A percentile compares a stretch with the other conserved stretches of the same genome.
phyloP scores from a whole-genome alignment of 352 stramenopile species.

The Phytophthora sansomeana region DNA sequence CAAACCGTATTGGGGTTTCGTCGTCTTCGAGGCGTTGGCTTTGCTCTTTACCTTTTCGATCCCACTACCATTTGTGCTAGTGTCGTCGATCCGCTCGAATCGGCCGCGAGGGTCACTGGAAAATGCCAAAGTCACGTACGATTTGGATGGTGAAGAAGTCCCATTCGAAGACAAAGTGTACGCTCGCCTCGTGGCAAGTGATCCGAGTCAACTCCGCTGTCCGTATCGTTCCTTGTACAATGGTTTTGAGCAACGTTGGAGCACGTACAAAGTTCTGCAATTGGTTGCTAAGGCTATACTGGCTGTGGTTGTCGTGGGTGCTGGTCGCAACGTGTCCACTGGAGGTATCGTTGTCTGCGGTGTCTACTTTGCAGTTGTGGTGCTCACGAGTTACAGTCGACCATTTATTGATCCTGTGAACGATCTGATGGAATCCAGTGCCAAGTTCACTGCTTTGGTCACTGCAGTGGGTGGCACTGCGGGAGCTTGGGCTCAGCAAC shows the following conservation, averaged over 20 bases:
- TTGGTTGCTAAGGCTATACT: conserved; percentile 51
- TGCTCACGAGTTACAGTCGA: conserved; percentile 38
- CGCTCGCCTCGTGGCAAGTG: conserved; percentile 36
- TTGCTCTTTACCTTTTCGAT: conserved; percentile 47
- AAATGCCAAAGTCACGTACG: conserved; percentile 47
- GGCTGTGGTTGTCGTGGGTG: conserved; percentile 34
- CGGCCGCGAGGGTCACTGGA: conserved; percentile 42
- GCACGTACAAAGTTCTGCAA: conserved; percentile 54
- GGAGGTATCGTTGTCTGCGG: conserved; percentile 32
- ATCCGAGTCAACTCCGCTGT: conserved; percentile 47
- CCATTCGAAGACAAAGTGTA: conserved; percentile 55
- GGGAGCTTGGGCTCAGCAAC: conserved; percentile 8
- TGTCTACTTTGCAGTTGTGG: conserved; percentile 39
- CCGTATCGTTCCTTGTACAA: conserved; percentile 60
- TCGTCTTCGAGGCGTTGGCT: conserved; percentile 28
- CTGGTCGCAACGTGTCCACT: conserved; percentile 11
- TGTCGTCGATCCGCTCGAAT: conserved; percentile 42
- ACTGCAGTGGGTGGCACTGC: conserved; percentile 41
- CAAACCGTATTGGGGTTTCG: conserved; percentile 31
- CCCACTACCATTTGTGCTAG: conserved; percentile 38
- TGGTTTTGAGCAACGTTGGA: conserved; percentile 56
- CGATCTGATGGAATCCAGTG: conserved; percentile 51
- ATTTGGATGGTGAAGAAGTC: conserved; percentile 47
- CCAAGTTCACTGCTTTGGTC: conserved; percentile 41
- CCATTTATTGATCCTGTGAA: conserved; percentile 56